Conservation (phyloP, 2,329 filamentous ascomycete species). For the Oidium heveae region DNA sequence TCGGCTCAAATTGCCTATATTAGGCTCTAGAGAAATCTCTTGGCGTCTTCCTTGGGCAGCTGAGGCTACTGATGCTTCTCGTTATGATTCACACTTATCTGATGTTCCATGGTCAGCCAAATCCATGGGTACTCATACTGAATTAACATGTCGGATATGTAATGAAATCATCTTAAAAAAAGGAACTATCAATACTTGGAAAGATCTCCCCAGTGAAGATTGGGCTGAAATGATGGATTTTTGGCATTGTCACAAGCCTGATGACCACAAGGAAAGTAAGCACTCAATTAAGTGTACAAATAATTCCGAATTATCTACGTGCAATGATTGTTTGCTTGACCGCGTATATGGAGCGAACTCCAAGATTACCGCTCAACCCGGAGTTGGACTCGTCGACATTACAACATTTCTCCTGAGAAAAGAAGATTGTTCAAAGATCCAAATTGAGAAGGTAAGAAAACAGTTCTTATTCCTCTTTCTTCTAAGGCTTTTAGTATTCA, state of each 20-base stretch:
- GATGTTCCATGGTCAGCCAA: constrained; percentile 25
- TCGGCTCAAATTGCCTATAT: constrained; percentile 5
- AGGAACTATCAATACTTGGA: constrained; percentile 36
- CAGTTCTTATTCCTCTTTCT: constrained; percentile 3
- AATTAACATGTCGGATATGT: constrained; percentile 17
- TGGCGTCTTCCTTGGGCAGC: constrained; percentile 26
- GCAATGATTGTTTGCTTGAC: constrained; percentile 18
- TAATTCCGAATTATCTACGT: not conserved
- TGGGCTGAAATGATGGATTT: constrained; percentile 99
- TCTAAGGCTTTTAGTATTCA: not conserved
- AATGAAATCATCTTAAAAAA: constrained; percentile 18
- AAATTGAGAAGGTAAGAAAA: constrained; percentile 16
- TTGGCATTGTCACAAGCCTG: constrained; percentile 96
- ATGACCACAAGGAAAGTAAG: constrained; percentile 19
- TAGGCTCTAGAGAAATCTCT: constrained; percentile 16
- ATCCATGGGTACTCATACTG: constrained; percentile 14
- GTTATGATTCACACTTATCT: constrained; percentile 5
- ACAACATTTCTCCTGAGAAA: constrained; percentile 48
- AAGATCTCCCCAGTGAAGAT: constrained; percentile 81
- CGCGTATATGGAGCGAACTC: constrained; percentile 73
- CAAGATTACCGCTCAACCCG: constrained; percentile 36
- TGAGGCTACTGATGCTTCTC: constrained; percentile 1
- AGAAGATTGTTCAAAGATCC: constrained; percentile 30
- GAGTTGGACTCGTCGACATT: constrained; percentile 58
- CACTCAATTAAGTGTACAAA: constrained; percentile 6